Percentiles rank a stretch among this genome's conserved stretches.
These are phyloP conservation scores for Astragalus glycyphyllos DNA, from an alignment of 306 rosid species.

Conservation along the genomic window DNA sequence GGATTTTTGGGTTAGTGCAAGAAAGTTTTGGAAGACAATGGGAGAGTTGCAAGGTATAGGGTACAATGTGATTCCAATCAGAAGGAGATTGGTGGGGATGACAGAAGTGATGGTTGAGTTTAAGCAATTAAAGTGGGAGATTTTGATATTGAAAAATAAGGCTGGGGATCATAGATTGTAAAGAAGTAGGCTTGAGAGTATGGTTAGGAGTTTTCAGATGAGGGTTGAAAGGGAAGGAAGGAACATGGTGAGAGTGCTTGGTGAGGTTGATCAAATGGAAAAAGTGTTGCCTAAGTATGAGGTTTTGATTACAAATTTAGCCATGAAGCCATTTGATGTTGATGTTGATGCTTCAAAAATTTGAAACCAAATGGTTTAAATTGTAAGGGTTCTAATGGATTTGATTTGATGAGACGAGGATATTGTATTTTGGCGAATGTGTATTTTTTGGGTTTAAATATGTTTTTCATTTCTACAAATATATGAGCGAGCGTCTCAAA, in stretches of 20 bases:
- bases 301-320: slow-evolving; percentile 4
- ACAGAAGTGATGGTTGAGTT: slow-evolving; percentile 10
- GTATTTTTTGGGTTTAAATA: no score
- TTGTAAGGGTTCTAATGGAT: not conserved
- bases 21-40: slow-evolving; percentile 30
- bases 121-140: not conserved
- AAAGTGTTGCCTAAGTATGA: slow-evolving; percentile 21
- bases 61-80: slow-evolving; percentile 38
- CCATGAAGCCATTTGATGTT: slow-evolving; percentile 23
- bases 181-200: slow-evolving; percentile 21
- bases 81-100: slow-evolving; percentile 38
- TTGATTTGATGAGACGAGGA: no score
- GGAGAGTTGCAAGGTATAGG: slow-evolving; percentile 44
- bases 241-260: not conserved
- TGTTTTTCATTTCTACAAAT: no score
- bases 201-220: slow-evolving; percentile 11
- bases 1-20: slow-evolving; percentile 15
- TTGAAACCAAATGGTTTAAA: not conserved
- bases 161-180: slow-evolving; percentile 39
- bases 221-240: slow-evolving; percentile 19
- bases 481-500: no score
- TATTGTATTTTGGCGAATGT: no score
- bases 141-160: slow-evolving; percentile 14
- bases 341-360: not conserved
- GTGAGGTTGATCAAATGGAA: slow-evolving; percentile 20